Evolutionary conservation across 768 basidiomycete species (phyloP).

Genomic region (Artomyces pyxidatus): DNA sequence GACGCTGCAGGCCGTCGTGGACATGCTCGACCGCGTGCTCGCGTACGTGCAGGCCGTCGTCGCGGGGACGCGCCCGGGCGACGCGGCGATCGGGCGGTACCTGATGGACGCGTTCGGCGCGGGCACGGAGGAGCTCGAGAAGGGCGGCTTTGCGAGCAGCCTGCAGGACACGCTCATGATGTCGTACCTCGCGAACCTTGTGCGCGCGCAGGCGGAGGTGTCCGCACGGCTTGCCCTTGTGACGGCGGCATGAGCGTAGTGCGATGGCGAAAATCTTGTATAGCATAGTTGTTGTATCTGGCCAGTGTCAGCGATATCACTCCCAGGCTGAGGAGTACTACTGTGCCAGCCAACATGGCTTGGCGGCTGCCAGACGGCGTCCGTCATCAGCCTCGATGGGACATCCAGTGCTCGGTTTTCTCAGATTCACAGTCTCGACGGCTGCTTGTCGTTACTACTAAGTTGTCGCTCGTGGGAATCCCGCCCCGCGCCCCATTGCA

Average conservation of each 20-base stretch:
- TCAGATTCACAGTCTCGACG: no score
- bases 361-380: no score
- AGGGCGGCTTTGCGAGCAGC: conserved; percentile 67
- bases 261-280: not conserved
- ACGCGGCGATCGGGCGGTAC: conserved; percentile 83
- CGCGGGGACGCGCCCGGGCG: conserved; percentile 68
- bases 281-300: not conserved
- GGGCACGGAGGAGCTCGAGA: conserved; percentile 63
- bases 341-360: no score
- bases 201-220: conserved; percentile 89
- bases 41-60: conserved; percentile 77
- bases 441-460: no score
- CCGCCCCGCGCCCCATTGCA: no score
- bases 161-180: conserved; percentile 93
- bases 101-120: conserved; percentile 79
- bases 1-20: conserved; percentile 61
- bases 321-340: no score
- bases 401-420: no score
- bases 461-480: no score
- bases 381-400: no score
- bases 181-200: conserved; percentile 88
- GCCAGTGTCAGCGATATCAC: no score
- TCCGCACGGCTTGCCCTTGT: conserved; percentile 80
- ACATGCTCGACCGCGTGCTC: conserved; percentile 81
- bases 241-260: conserved; percentile 29